Evolutionary conservation across 768 basidiomycete species (phyloP).

Genomic region (Russula foetens): DNA sequence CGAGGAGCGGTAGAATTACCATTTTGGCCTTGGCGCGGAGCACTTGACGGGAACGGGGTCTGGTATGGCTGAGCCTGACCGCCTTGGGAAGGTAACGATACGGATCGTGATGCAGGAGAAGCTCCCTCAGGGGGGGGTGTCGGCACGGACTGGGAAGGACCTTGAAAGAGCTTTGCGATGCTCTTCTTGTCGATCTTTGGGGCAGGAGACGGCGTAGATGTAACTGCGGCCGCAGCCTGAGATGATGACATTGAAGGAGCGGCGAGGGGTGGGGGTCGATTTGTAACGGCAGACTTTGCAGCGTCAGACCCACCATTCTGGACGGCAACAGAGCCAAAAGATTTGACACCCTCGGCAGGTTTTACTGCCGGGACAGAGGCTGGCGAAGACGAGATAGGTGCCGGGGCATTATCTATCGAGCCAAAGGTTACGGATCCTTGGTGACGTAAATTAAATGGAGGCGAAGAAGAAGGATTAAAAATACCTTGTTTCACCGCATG

Average conservation of each 20-base stretch:
- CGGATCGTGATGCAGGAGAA: slow-evolving; percentile 41
- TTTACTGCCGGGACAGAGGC: slow-evolving; percentile 56
- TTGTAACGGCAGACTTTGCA: slow-evolving; percentile 16
- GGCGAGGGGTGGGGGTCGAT: slow-evolving; percentile 22
- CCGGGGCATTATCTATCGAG: slow-evolving; percentile 74
- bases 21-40: slow-evolving; percentile 18
- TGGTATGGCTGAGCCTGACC: slow-evolving; percentile 8
- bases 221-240: slow-evolving; percentile 19
- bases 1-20: slow-evolving; percentile 31
- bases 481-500: slow-evolving; percentile 61
- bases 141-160: slow-evolving; percentile 24
- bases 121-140: slow-evolving; percentile 21
- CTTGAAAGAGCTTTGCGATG: slow-evolving; percentile 57
- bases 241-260: slow-evolving; percentile 27
- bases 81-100: slow-evolving; percentile 41
- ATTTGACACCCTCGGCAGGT: slow-evolving; percentile 59
- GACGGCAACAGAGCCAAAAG: slow-evolving; percentile 66
- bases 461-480: background rate
- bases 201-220: slow-evolving; percentile 18
- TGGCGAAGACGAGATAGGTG: slow-evolving; percentile 77
- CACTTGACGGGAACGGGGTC: slow-evolving; percentile 9
- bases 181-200: slow-evolving; percentile 40
- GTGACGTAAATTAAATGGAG: slow-evolving; percentile 9
- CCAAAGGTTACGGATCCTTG: slow-evolving; percentile 79
- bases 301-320: slow-evolving; percentile 33